These are phyloP conservation scores for Cubamyces sp. DNA, from an alignment of 768 basidiomycete genomes.

Conservation along the genomic window DNA sequence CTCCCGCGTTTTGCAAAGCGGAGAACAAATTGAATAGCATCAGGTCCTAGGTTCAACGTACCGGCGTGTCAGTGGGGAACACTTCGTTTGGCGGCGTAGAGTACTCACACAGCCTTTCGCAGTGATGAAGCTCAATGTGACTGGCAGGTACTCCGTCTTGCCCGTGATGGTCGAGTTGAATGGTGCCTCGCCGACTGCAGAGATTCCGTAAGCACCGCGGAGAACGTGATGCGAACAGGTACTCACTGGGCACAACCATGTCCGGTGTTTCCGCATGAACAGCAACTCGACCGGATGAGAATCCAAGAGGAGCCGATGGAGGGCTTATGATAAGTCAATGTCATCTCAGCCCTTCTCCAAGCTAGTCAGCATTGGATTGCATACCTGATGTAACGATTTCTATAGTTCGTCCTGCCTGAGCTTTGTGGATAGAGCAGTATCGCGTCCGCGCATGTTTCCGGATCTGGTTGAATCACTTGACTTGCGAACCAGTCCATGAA, in stretches of 20 bases:
- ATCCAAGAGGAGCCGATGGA: constrained; percentile 32
- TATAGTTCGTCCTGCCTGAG: constrained; percentile 30
- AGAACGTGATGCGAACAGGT: neutral
- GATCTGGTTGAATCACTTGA: constrained; percentile 25
- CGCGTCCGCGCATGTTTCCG: constrained; percentile 32
- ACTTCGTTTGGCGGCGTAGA: too few species aligned
- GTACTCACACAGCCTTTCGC: constrained; percentile 36
- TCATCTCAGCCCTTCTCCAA: neutral
- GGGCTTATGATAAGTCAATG: constrained; percentile 20
- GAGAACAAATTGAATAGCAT: constrained; percentile 37
- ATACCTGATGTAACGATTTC: constrained; percentile 32
- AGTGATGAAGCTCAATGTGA: constrained; percentile 36
- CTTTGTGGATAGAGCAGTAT: constrained; percentile 38
- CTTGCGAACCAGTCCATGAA: constrained; percentile 38
- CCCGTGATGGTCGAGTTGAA: constrained; percentile 37
- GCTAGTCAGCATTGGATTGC: neutral
- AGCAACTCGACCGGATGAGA: constrained; percentile 30
- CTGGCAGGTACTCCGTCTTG: constrained; percentile 33
- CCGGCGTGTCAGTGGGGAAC: too few species aligned
- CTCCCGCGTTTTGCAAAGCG: constrained; percentile 31
- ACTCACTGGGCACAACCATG: constrained; percentile 38
- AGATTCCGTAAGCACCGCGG: neutral
- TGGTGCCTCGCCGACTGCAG: constrained; percentile 32
- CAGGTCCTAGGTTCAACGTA: constrained; percentile 26
- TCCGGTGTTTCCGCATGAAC: constrained; percentile 34